Evolutionary conservation across 495 filamentous ascomycete genomes (phyloP), one percentile per base, ranked within the genome.

Genomic region (Penicillium manginii): DNA sequence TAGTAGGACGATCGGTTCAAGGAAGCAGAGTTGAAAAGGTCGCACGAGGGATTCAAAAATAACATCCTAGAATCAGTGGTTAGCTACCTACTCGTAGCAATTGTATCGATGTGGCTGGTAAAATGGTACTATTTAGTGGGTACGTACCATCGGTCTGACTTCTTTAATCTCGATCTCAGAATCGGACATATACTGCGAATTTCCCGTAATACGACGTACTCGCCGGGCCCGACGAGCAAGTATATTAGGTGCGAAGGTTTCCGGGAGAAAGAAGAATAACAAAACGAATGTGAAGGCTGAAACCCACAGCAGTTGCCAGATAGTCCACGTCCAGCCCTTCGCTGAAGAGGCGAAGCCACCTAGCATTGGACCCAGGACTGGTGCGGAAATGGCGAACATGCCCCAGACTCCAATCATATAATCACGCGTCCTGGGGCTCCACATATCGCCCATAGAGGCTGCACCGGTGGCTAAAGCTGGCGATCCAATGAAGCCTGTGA

Each of bases 231-330:
- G 77, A 2, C 80, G 78, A 33, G 76, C 70, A 14, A 87, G 74
- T 61, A 87, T 85, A 63, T 83, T 86, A 0, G 77, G 71, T 23
- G 81, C 75, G 12, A 76, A 81, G 0, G 84, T 87, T 65, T 87
- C 84, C 0, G 84, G 84, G 0, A 86, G 66, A 42, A 76, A 70
- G 56, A 86, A 68, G 53, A 86, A 79, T 50, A 84, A 63, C 1
- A 77, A 37, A 3, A 85, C 58, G 42, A 81, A 73, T 15, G 81
- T 61, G 18, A 80, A 74, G 0, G 62, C 78, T 7, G 73, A 68
- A 2, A 81, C 50, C 78, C 80, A 82, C 1, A 81, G 59, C 9
- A 83, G 60, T 46, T 74, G 66, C 79, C 79, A 84, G 17, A 82
- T 74, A 1, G 75, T 72, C 77, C 78, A 81, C 0, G 64, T 71